A percentile compares a stretch with the other conserved stretches of the same genome.
These are phyloP conservation scores for Pichia californica DNA, from an alignment of 805 yeast genomes.

Conservation along the genomic window DNA sequence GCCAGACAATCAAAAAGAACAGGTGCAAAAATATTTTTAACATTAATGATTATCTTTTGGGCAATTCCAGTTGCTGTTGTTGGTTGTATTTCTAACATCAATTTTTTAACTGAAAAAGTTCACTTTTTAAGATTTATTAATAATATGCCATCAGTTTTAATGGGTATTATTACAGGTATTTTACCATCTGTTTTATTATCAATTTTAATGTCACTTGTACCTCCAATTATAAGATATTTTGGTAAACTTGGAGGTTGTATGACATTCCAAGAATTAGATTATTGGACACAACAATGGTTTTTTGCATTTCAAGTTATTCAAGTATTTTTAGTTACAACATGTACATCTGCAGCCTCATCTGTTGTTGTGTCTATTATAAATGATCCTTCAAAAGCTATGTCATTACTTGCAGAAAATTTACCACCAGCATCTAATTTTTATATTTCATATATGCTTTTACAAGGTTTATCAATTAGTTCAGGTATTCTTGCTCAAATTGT, in stretches of 20 bases:
- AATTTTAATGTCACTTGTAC: constrained; percentile 78
- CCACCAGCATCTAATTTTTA: constrained; percentile 92
- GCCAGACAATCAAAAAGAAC: constrained; percentile 51
- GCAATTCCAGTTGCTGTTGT: constrained; percentile 97
- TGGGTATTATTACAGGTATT: constrained; percentile 84
- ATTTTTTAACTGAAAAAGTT: constrained; percentile 61
- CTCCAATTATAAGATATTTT: constrained; percentile 71
- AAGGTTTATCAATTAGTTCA: constrained; percentile 75
- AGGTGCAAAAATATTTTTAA: constrained; percentile 57
- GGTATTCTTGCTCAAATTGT: constrained; percentile 72
- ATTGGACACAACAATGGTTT: constrained; percentile 81
- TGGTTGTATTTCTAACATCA: constrained; percentile 86
- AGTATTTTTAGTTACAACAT: constrained; percentile 77
- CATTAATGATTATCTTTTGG: constrained; percentile 79
- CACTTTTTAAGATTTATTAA: constrained; percentile 71
- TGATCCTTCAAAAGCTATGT: constrained; percentile 67
- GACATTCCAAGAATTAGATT: constrained; percentile 66
- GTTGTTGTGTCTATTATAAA: constrained; percentile 62
- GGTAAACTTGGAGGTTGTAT: constrained; percentile 71
- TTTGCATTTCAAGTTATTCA: constrained; percentile 89
- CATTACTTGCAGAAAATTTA: constrained; percentile 62
- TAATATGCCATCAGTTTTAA: constrained; percentile 59
- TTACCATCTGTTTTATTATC: constrained; percentile 80
- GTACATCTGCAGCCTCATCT: constrained; percentile 79
- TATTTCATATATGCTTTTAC: constrained; percentile 72